Percentiles rank a stretch among this genome's conserved stretches.
These are phyloP conservation scores for Allium sativum DNA, from an alignment of 106 monocot genomes.

Conservation along the genomic window DNA sequence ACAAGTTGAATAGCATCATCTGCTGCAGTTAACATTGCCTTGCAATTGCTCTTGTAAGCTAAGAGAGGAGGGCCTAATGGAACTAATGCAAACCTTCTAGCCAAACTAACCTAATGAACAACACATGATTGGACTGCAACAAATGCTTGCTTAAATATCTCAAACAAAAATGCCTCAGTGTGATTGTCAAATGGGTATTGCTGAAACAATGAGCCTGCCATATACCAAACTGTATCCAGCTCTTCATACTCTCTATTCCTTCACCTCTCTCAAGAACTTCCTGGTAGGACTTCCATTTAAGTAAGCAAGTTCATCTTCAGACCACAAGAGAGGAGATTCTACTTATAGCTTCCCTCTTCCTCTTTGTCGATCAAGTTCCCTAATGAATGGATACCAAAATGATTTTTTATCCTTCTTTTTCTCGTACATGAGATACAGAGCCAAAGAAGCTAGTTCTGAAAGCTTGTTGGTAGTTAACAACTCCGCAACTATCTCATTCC, in stretches of 20 bases:
- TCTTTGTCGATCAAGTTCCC: constrained; percentile 88
- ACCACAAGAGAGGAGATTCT: constrained; percentile 96
- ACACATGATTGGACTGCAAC: constrained; percentile 99
- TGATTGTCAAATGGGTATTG: constrained; percentile 99
- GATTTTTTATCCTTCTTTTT: constrained; percentile 93
- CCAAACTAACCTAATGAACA: constrained; percentile 95
- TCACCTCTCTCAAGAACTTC: constrained; percentile 79
- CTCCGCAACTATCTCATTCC: constrained; percentile 90
- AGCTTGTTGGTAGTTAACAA: constrained; percentile 92
- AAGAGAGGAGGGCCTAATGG: constrained; percentile 90
- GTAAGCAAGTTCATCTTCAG: constrained; percentile 76
- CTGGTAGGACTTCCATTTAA: constrained; percentile 75
- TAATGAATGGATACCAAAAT: constrained; percentile 91
- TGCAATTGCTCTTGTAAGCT: constrained; percentile 98
- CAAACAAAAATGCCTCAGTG: constrained; percentile 88
- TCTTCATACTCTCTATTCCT: constrained; percentile 97
- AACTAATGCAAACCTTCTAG: constrained; percentile 96
- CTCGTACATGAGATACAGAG: constrained; percentile 98
- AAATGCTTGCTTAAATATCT: constrained; percentile 99
- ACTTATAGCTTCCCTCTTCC: constrained; percentile 92
- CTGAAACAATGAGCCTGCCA: constrained; percentile 98
- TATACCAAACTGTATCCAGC: constrained; percentile 98
- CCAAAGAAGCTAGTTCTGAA: constrained; percentile 92
- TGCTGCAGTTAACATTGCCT: constrained; percentile 84
- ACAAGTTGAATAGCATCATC: constrained; percentile 73